A percentile compares a stretch with the other conserved stretches of the same genome.
phyloP scores from a whole-genome alignment of 345 rosid genomes.

The Abelmoschus esculentus region DNA sequence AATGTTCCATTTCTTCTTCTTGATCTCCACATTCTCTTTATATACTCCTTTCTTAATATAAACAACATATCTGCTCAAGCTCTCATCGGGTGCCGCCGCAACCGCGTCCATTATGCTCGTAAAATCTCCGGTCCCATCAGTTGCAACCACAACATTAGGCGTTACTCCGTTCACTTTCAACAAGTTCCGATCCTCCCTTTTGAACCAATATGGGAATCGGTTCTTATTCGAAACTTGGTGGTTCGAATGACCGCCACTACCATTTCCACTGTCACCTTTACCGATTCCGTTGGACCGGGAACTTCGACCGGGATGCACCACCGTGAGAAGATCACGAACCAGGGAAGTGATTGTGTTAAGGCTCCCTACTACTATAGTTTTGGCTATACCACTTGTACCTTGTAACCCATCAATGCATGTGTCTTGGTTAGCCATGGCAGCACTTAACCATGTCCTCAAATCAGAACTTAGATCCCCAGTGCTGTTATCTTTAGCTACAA shows the following conservation, averaged over 20 bases:
- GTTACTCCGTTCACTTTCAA: constrained; percentile 28
- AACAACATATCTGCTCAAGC: constrained; percentile 42
- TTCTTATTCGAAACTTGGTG: not conserved
- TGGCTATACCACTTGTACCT: constrained; percentile 49
- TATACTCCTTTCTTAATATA: constrained; percentile 60
- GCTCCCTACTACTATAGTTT: constrained; percentile 41
- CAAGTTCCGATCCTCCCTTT: constrained; percentile 45
- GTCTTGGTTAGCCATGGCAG: constrained; percentile 64
- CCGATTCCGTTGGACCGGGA: constrained; percentile 11
- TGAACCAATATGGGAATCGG: constrained; percentile 58
- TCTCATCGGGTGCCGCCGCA: constrained; percentile 49
- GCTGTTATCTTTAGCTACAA: constrained; percentile 58
- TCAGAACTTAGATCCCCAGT: constrained; percentile 61
- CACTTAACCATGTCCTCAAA: constrained; percentile 69
- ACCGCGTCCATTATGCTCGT: constrained; percentile 56
- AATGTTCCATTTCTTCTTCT: constrained; percentile 74
- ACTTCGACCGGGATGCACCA: constrained; percentile 35
- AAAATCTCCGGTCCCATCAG: constrained; percentile 77
- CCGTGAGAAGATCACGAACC: constrained; percentile 41
- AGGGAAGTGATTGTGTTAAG: constrained; percentile 40
- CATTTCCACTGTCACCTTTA: not conserved
- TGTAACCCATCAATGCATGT: constrained; percentile 80
- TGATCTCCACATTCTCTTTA: constrained; percentile 67
- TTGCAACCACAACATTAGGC: constrained; percentile 57
- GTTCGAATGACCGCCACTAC: not conserved